These are phyloP conservation scores for Sporisorium scitamineum DNA, from an alignment of 1,284 basidiomycete species.

Conservation along the genomic window DNA sequence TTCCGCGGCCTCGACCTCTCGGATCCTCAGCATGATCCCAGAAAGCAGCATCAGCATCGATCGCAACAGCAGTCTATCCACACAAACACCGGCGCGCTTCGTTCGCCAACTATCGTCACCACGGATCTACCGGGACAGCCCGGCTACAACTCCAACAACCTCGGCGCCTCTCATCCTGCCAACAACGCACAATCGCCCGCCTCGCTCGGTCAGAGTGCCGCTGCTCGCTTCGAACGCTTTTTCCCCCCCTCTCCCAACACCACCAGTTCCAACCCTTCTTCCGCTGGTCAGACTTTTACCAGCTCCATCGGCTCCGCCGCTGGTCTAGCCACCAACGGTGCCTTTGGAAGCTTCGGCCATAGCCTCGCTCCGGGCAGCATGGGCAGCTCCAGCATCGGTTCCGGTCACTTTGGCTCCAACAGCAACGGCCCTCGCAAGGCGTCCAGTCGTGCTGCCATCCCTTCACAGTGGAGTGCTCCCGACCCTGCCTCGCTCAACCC, in stretches of 20 bases:
- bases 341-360: conserved; percentile 58
- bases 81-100: conserved; percentile 25
- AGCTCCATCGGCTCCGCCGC: conserved; percentile 40
- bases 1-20: conserved; percentile 39
- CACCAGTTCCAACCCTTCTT: conserved; percentile 35
- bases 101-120: conserved; percentile 36
- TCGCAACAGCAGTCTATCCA: conserved; percentile 2
- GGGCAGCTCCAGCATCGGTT: conserved; percentile 32
- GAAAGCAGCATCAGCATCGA: conserved; percentile 25
- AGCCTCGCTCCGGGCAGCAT: conserved; percentile 40
- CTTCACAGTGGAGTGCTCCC: conserved; percentile 46
- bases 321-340: conserved; percentile 43
- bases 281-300: conserved; percentile 39
- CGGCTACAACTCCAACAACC: conserved; percentile 10
- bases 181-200: conserved; percentile 12
- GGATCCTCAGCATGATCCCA: conserved; percentile 37
- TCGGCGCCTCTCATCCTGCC: conserved; percentile 10
- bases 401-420: conserved; percentile 44
- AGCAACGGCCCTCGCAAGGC: conserved; percentile 30
- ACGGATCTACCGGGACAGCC: conserved; percentile 36
- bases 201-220: conserved; percentile 49
- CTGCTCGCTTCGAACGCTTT: conserved; percentile 64
- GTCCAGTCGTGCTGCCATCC: conserved; percentile 45
- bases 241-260: conserved; percentile 50
- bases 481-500: conserved; percentile 36